These are phyloP conservation scores for Cercospora sesami DNA, from an alignment of 2,329 filamentous ascomycete genomes.

Conservation along the genomic window DNA sequence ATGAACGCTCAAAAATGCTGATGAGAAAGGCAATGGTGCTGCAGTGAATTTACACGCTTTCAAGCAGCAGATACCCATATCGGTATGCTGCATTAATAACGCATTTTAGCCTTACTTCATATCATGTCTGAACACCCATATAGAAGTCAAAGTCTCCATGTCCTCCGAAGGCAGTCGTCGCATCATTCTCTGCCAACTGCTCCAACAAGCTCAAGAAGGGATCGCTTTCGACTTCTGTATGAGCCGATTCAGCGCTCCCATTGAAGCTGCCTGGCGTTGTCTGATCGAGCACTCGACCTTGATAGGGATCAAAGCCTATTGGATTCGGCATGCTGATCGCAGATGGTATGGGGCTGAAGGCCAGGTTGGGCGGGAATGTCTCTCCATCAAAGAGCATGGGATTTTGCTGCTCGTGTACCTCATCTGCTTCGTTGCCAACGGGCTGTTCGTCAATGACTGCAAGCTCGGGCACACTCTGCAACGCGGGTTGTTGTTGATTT, in stretches of 20 bases:
- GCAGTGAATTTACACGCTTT: background rate
- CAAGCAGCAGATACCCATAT: background rate
- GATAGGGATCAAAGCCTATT: constrained; percentile 28
- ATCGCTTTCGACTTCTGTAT: constrained; percentile 65
- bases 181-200: constrained; percentile 79
- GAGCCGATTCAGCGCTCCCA: constrained; percentile 41
- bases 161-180: constrained; percentile 57
- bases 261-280: constrained; percentile 49
- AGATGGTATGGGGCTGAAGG: constrained; percentile 33
- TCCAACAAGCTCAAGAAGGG: constrained; percentile 77
- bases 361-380: constrained; percentile 47
- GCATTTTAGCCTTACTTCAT: background rate
- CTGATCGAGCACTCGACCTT: constrained; percentile 38
- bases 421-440: constrained; percentile 4
- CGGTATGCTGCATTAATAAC: background rate
- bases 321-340: constrained; percentile 9
- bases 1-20: constrained; percentile 11
- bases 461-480: constrained; percentile 10
- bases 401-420: constrained; percentile 20
- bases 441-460: constrained; percentile 15
- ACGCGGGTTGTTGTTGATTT: constrained; percentile 15
- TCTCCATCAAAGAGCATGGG: constrained; percentile 34
- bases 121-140: constrained; percentile 42
- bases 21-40: background rate
- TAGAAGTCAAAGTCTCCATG: constrained; percentile 80